Percentiles rank a stretch among this genome's conserved stretches.
Evolutionary conservation across 1,284 basidiomycete species (phyloP).

Genomic region (Volvariella volvacea): DNA sequence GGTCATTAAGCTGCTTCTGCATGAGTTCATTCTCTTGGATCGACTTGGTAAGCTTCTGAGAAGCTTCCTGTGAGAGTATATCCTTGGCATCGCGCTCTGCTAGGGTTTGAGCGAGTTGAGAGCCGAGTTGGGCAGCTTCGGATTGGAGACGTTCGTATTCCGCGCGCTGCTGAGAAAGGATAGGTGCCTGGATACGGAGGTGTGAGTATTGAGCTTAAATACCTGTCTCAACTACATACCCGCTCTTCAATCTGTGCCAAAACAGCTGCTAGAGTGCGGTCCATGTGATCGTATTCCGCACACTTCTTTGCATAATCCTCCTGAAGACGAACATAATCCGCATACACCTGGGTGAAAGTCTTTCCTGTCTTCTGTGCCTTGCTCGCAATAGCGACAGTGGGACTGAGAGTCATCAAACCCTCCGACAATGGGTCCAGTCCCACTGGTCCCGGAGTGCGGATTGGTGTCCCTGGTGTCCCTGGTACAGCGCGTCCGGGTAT

Average conservation of each 20-base stretch:
- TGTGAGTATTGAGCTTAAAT: background rate
- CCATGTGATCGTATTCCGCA: slow-evolving; percentile 77
- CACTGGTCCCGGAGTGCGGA: slow-evolving; percentile 33
- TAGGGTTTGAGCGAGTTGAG: slow-evolving; percentile 70
- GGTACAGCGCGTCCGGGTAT: slow-evolving; percentile 42
- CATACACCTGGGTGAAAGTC: slow-evolving; percentile 86
- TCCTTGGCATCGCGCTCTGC: slow-evolving; percentile 57
- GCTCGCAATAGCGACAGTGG: slow-evolving; percentile 81
- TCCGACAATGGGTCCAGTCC: slow-evolving; percentile 34
- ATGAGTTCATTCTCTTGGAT: slow-evolving; percentile 67
- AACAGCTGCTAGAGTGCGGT: slow-evolving; percentile 66
- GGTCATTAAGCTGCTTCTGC: slow-evolving; percentile 76
- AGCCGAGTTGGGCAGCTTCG: slow-evolving; percentile 75
- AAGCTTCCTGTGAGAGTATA: slow-evolving; percentile 43
- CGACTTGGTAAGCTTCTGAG: slow-evolving; percentile 58
- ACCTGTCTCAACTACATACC: slow-evolving; percentile 39
- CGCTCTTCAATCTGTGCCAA: slow-evolving; percentile 84
- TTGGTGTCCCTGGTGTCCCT: slow-evolving; percentile 46
- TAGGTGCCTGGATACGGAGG: slow-evolving; percentile 65
- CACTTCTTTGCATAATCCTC: slow-evolving; percentile 75
- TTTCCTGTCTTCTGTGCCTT: slow-evolving; percentile 73
- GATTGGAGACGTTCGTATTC: slow-evolving; percentile 79
- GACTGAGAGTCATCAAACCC: slow-evolving; percentile 63
- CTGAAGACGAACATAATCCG: slow-evolving; percentile 82
- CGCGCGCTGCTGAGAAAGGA: slow-evolving; percentile 78